Base-by-base conservation (phyloP, 495 filamentous ascomycete genomes). In the Penicillium coprophilum region DNA sequence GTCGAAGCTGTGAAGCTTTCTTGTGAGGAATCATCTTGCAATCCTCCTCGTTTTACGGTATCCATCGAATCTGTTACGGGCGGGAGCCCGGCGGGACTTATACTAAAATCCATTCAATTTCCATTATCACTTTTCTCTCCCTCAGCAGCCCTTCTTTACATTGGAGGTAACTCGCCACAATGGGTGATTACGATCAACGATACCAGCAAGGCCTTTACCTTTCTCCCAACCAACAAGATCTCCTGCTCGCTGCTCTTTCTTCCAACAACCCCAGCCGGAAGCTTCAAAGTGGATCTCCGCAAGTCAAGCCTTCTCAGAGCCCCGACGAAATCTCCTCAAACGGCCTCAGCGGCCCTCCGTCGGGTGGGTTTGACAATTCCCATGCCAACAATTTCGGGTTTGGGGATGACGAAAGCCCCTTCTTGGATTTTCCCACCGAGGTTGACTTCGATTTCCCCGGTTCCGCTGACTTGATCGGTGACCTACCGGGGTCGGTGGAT, bases 201-300 rank as follows among this genome's bases (percentile, higher is more conserved):
- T 74, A 76, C 38, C 69, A 74, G 36, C 70, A 75, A 32, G 73
- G 75, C 56, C 77, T 84, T 38, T 87, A 86, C 67, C 87, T 96
- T 57, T 90, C 91, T 36, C 86, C 88, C 17, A 85, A 88, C 63
- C 90, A 98, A 71, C 90, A 97, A 74, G 87, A 88, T 66, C 85
- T 97, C 38, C 76, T 97, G 40, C 85, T 92, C 39, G 89, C 91
- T 44, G 93, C 94, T 21, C 84, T 98, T 60, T 86, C 87, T 45
- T 95, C 92, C 51, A 93, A 93, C 71, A 78, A 76, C 21, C 73
- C 80, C 55, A 58, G 64, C 53, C 62, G 67, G 27, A 74, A 71
- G 46, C 68, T 67, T 28, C 61, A 66, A 24, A 50, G 56, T 11
- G 70, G 57, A 36, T 66, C 61, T 21, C 64, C 57, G 49, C 66